Conservation (phyloP, 2,329 filamentous ascomycete genomes). For the Clarireedia hainanense region DNA sequence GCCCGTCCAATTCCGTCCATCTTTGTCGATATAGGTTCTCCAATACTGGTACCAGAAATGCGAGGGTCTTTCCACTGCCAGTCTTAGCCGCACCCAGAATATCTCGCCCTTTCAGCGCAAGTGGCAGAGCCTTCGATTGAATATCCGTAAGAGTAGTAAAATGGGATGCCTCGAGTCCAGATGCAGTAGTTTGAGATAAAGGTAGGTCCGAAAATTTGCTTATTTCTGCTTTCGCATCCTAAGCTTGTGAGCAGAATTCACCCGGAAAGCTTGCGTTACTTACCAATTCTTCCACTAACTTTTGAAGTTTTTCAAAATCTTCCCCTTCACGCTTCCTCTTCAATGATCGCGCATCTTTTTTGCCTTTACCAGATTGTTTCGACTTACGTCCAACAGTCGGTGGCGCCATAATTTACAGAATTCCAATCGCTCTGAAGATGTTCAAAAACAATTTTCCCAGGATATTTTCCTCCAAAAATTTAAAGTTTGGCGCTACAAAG, state of each 20-base stretch:
- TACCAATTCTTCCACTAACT: conserved; percentile 27
- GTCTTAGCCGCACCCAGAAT: conserved; percentile 94
- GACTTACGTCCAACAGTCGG: conserved; percentile 17
- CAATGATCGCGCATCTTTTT: conserved; percentile 20
- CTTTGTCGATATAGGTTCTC: conserved; percentile 84
- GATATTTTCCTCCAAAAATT: conserved; percentile 2
- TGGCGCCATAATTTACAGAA: conserved; percentile 20
- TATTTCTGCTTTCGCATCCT: conserved; percentile 29
- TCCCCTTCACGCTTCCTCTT: conserved; percentile 29
- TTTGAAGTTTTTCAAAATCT: conserved; percentile 25
- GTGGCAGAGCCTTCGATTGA: conserved; percentile 79
- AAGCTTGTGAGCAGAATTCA: conserved; percentile 10
- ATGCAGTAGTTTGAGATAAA: conserved; percentile 70
- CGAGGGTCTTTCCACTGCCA: conserved; percentile 88
- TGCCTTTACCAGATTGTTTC: conserved; percentile 15
- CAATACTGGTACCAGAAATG: conserved; percentile 84
- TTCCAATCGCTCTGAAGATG: background rate
- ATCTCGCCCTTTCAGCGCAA: conserved; percentile 77
- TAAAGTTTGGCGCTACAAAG: conserved; percentile 13
- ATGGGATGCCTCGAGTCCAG: conserved; percentile 76
- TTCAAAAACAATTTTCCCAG: conserved; percentile 7
- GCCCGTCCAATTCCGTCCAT: conserved; percentile 85
- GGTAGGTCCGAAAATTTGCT: conserved; percentile 78
- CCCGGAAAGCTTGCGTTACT: conserved; percentile 7
- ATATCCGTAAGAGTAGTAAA: conserved; percentile 89